These are phyloP conservation scores for Bryoglossum gracile DNA, from an alignment of 495 filamentous ascomycete species.

Conservation along the genomic window DNA sequence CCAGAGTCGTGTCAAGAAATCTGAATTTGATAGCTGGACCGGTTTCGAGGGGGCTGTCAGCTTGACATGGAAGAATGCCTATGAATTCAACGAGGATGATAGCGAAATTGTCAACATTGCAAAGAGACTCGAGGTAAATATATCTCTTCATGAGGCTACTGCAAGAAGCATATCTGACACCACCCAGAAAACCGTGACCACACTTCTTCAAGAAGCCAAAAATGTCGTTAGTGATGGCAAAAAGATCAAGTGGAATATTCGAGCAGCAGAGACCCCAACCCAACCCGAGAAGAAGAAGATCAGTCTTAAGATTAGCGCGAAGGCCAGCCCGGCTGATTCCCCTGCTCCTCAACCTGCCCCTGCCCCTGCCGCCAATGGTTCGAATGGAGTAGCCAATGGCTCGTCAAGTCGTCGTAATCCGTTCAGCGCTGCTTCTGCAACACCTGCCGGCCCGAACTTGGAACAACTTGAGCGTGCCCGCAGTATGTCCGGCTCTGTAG, in stretches of 20 bases:
- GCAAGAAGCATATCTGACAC: conserved; percentile 17
- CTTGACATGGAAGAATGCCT: conserved; percentile 79
- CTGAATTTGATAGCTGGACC: conserved; percentile 70
- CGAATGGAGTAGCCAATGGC: conserved; percentile 1
- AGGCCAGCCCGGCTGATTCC: conserved; percentile 42
- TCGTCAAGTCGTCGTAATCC: conserved; percentile 21
- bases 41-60: conserved; percentile 70
- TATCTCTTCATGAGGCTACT: neutral
- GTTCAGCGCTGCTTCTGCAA: conserved; percentile 20
- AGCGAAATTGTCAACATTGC: conserved; percentile 70
- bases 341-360: conserved; percentile 48
- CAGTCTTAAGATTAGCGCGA: conserved; percentile 44
- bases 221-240: conserved; percentile 50
- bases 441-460: conserved; percentile 21
- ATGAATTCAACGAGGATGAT: conserved; percentile 80
- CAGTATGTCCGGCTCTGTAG: conserved; percentile 36
- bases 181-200: conserved; percentile 54
- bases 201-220: conserved; percentile 62
- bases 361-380: conserved; percentile 34
- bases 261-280: conserved; percentile 32
- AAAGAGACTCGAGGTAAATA: conserved; percentile 62
- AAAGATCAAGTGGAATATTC: conserved; percentile 71
- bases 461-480: conserved; percentile 33
- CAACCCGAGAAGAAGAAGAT: too few species aligned
- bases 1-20: conserved; percentile 65